Evolutionary conservation across 176 grass and related monocot genomes (phyloP).

Genomic region (Phoenix roebelenii): DNA sequence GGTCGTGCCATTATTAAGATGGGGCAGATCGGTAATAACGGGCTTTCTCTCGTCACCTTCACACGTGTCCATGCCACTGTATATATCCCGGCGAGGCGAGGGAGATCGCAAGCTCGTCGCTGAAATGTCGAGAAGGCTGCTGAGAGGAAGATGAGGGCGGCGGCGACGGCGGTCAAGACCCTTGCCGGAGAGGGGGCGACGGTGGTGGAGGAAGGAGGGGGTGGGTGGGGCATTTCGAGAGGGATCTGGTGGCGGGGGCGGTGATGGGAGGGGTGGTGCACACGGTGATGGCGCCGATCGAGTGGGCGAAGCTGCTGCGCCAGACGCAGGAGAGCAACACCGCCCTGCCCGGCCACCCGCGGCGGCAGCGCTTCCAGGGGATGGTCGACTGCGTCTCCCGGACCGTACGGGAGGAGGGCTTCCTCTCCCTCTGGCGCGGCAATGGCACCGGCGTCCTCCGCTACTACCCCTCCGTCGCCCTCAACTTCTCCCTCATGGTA

Average conservation of each 20-base stretch:
- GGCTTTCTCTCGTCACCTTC: too few relatives aligned
- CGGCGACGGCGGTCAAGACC: constrained; percentile 7
- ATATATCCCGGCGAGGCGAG: too few relatives aligned
- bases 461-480: constrained; percentile 96
- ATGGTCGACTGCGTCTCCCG: constrained; percentile 81
- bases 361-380: constrained; percentile 44
- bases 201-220: constrained; percentile 9
- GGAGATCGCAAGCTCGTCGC: too few relatives aligned
- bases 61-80: too few relatives aligned
- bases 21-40: too few relatives aligned
- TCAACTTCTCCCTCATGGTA: constrained; percentile 99
- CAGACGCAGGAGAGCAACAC: constrained; percentile 99
- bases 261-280: constrained; percentile 89
- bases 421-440: constrained; percentile 90
- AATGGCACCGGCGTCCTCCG: constrained; percentile 92
- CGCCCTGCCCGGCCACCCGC: constrained; percentile 35
- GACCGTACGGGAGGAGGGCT: constrained; percentile 77
- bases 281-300: constrained; percentile 98
- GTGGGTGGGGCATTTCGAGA: constrained; percentile 68
- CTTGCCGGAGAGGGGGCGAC: neutral
- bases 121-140: neutral
- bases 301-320: constrained; percentile 91
- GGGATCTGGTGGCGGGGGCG: constrained; percentile 88
- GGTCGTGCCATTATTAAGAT: too few relatives aligned
- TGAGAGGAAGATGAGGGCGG: neutral